Evolutionary conservation across 139 green algal species (phyloP).

Genomic region (Chlamydomonas schloesseri): DNA sequence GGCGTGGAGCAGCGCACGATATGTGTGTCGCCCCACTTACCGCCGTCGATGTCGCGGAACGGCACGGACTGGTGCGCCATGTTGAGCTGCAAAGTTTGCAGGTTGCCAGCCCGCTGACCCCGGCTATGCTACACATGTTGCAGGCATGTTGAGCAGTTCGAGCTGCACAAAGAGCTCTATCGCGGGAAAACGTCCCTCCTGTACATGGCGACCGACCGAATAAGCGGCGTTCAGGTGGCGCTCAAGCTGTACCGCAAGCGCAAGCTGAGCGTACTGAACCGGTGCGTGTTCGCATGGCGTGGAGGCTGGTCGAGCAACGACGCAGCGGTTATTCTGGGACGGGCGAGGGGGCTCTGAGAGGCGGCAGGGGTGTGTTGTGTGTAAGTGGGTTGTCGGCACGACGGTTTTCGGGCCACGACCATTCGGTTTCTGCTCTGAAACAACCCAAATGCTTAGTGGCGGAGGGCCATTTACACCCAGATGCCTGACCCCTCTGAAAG

Average conservation of each 20-base stretch:
- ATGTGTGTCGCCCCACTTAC: conserved; percentile 36
- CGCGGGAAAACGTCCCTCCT: conserved; percentile 77
- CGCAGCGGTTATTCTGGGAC: too few relatives aligned
- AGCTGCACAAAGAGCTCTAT: conserved; percentile 81
- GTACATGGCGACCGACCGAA: conserved; percentile 72
- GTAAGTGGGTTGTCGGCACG: too few relatives aligned
- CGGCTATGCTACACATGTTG: background rate
- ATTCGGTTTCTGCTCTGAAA: too few relatives aligned
- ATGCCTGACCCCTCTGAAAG: too few relatives aligned
- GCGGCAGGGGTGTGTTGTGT: too few relatives aligned
- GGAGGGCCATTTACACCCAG: too few relatives aligned
- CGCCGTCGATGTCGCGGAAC: conserved; percentile 24
- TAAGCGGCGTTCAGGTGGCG: conserved; percentile 58
- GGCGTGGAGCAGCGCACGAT: conserved; percentile 48
- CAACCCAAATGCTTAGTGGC: too few relatives aligned
- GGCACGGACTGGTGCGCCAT: conserved; percentile 38
- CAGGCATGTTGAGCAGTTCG: conserved; percentile 79
- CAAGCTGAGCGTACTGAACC: conserved; percentile 64
- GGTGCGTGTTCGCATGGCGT: conserved; percentile 42
- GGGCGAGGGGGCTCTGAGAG: too few relatives aligned
- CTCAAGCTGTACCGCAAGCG: conserved; percentile 72
- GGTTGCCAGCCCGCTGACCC: background rate
- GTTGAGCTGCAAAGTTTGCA: too few relatives aligned
- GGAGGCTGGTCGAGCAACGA: too few relatives aligned
- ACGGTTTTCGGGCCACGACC: too few relatives aligned